Evolutionary conservation across 768 basidiomycete species (phyloP).

Genomic region (Pleurotus platypus): DNA sequence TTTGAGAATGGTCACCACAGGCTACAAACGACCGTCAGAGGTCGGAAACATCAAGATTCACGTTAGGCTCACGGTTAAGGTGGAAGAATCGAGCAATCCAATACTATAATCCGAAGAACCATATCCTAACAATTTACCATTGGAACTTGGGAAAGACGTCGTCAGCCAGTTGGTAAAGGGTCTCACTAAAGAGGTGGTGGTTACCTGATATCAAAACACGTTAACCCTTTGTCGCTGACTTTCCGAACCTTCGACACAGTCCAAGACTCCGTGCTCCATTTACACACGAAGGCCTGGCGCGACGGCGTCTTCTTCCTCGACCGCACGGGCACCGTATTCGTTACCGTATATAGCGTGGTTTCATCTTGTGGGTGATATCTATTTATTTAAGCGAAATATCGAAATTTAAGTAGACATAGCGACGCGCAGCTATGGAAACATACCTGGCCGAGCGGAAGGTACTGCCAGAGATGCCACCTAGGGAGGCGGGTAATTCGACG

Average conservation of each 20-base stretch:
- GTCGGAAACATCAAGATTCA: background rate
- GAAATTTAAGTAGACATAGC: background rate
- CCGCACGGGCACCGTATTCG: constrained; percentile 68
- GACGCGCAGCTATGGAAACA: constrained; percentile 9
- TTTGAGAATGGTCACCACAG: constrained; percentile 81
- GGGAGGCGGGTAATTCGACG: constrained; percentile 49
- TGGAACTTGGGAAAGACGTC: constrained; percentile 43
- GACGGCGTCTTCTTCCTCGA: constrained; percentile 49
- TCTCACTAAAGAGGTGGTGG: constrained; percentile 14
- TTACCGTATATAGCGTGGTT: constrained; percentile 60
- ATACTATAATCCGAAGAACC: constrained; percentile 86
- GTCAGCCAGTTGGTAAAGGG: background rate
- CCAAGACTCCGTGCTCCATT: constrained; percentile 76
- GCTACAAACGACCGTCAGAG: constrained; percentile 43
- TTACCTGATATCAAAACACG: constrained; percentile 87
- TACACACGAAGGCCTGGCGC: constrained; percentile 61
- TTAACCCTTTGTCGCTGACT: constrained; percentile 75
- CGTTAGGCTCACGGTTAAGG: constrained; percentile 58
- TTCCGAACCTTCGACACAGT: constrained; percentile 62
- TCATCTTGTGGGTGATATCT: constrained; percentile 58
- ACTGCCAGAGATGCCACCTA: constrained; percentile 42
- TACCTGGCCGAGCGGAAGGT: constrained; percentile 68
- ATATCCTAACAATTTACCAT: constrained; percentile 81
- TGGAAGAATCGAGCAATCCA: constrained; percentile 77
- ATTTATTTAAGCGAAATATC: no score